Base-by-base conservation (phyloP, 2,329 filamentous ascomycete genomes). In the Calonectria multiphialidica region DNA sequence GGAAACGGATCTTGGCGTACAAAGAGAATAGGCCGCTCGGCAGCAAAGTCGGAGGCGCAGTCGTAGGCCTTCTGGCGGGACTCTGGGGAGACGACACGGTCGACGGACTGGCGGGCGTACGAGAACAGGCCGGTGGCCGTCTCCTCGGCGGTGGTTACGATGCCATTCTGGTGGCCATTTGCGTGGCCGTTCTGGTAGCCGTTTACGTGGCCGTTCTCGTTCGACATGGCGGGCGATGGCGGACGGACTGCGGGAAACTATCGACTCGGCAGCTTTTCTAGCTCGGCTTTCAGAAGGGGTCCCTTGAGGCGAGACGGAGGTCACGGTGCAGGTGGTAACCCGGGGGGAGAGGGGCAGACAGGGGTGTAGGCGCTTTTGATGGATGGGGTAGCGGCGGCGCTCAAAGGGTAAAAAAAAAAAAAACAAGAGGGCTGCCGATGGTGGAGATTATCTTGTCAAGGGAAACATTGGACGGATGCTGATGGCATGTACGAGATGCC, bases 11-110 rank as follows among this genome's bases (percentile, higher is more conserved):
- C 8, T 30, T 30, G 53, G 82, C 92, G 25, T 86, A 95, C 93
- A 68, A 93, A 91, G 50, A 95, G 85, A 73, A 95, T 85, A 2
- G 95, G 95, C 69, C 93, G 92, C 61, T 88, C 85, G 7, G 87
- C 83, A 18, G 92, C 90, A 78, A 94, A 93, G 6, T 84, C 80
- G 42, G 87, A 85, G 33, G 90, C 82, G 53, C 85, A 86, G 18
- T 88, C 85, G 76, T 91, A 87, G 49, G 90, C 86, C 68, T 87
- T 86, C 74, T 90, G 87, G 62, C 93, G 89, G 71, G 89, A 89
- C 42, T 90, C 85, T 0, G 93, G 92, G 53, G 91, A 89, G 50
- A 95, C 86, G 77, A 88, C 78, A 74, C 86, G 85, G 78, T 90
- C 84, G 66, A 89, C 76, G 67, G 86, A 86, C 70, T 82, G 84